phyloP scores from a whole-genome alignment of 2,329 filamentous ascomycete genomes.

The Fusarium gaditjirri region DNA sequence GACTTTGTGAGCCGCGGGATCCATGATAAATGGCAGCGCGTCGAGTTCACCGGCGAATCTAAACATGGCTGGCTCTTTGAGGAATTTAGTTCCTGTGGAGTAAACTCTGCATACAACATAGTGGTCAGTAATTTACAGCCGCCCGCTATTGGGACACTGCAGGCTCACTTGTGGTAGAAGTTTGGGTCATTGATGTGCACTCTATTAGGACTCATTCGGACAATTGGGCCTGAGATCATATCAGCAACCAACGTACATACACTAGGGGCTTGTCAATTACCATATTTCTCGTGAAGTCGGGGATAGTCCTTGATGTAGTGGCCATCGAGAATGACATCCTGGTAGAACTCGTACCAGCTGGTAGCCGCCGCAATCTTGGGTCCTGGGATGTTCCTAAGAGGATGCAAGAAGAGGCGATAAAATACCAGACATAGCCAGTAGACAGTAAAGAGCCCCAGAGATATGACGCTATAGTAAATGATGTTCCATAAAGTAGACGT shows the following conservation, averaged over 20 bases:
- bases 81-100: neutral
- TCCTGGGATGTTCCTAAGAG: neutral
- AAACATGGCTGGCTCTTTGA: neutral
- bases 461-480: neutral
- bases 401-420: neutral
- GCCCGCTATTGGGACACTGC: no score
- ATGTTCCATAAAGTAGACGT: neutral
- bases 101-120: neutral
- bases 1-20: neutral
- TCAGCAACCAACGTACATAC: neutral
- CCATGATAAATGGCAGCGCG: neutral
- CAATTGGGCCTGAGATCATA: neutral
- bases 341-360: neutral
- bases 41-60: neutral
- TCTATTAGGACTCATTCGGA: neutral
- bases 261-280: rapidly evolving
- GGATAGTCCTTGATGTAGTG: neutral
- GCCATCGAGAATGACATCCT: neutral
- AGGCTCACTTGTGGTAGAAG: neutral
- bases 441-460: rapidly evolving
- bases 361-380: neutral
- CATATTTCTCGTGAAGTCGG: neutral
- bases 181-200: neutral
- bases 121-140: no score
- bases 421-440: neutral